Evolutionary conservation across 2,329 filamentous ascomycete species (phyloP), one percentile per base, ranked within the genome.

Genomic region (Aspergillus neoniger): DNA sequence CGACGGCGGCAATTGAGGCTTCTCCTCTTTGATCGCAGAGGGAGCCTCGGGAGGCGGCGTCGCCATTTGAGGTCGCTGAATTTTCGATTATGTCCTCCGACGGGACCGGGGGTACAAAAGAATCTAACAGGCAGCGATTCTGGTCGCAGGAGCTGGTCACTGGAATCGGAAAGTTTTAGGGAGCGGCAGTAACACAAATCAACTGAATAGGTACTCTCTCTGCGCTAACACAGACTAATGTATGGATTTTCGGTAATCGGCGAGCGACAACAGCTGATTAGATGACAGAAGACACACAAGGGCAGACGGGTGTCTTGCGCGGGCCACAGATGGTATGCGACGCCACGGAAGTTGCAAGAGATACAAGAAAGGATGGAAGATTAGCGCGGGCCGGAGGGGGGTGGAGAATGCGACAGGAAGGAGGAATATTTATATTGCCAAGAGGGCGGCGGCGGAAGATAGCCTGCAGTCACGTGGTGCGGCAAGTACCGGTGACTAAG

Each of bases 381-480:
- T 61, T 64, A 67, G 63, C 65, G 66, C 70, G 65, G 65, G 64
- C 66, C 64, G 70, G 38, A 55, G 62, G 65, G 62, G 65, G 73
- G 73, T 73, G 71, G 72, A 74, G 73, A 76, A 75, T 75, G 74
- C 73, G 74, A 76, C 69, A 70, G 66, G 68, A 66, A 68, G 65
- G 63, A 66, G 66, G 69, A 68, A 71, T 36, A 36, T 78, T 77
- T 79, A 79, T 79, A 76, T 70, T 70, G 77, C 77, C 77, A 79
- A 79, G 76, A 76, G 67, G 32, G 67, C 69, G 66, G 68, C 69
- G 56, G 61, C 59, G 54, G 52, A 44, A 25, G 41, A 55, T 36
- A 19, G 39, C 38, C 52, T 43, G 21, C 9, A 36, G 64, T 78
- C 76, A 79, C 77, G 77, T 79, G 77, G 57, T 36, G 65, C 61